Base-by-base conservation (phyloP, 2,329 filamentous ascomycete species). In the Incumbomyces lentus region DNA sequence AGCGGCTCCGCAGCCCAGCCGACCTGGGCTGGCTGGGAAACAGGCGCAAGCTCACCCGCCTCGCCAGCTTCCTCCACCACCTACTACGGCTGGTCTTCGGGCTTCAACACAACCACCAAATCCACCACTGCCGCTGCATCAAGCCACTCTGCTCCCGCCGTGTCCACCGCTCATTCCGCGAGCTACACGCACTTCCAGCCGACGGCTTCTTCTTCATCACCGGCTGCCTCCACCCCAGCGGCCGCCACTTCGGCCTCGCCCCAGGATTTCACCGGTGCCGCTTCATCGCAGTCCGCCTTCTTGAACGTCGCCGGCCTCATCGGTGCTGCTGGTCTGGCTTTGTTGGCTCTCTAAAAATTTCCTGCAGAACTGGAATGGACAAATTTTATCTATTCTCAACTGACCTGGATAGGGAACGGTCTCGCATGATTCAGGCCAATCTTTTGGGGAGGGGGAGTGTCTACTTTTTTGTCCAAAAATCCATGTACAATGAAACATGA, bases 311-410 rank as follows among this genome's bases (percentile, higher is more conserved):
- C 48, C 10, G 51, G 52, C 31, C 19, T 55, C 31, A 36, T 52
- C 13, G 51, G 44, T n/a, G 54, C 46, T 35, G 52, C 49, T 32
- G 29, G 52, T 19, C 47, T 56, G 22, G 51, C 49, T 6, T 35
- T 56, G 48, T 56, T 49, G 29, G 35, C 31, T 26, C 22, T 26
- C 22, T 26, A 26, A 26, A n/a, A n/a, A n/a, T n/a, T n/a, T n/a
- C n/a, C n/a, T n/a, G n/a, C n/a, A n/a, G n/a, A n/a, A n/a, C n/a
- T n/a, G n/a, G n/a, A n/a, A n/a, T n/a, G n/a, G n/a, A n/a, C n/a
- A n/a, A n/a, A n/a, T n/a, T n/a, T n/a, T n/a, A n/a, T n/a, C n/a
- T n/a, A n/a, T n/a, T n/a, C n/a, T n/a, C n/a, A n/a, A n/a, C n/a
- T n/a, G n/a, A n/a, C n/a, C n/a, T n/a, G n/a, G n/a, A n/a, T n/a